These are phyloP conservation scores for Quercus engelmannii DNA, from an alignment of 306 rosid species.

Conservation along the genomic window DNA sequence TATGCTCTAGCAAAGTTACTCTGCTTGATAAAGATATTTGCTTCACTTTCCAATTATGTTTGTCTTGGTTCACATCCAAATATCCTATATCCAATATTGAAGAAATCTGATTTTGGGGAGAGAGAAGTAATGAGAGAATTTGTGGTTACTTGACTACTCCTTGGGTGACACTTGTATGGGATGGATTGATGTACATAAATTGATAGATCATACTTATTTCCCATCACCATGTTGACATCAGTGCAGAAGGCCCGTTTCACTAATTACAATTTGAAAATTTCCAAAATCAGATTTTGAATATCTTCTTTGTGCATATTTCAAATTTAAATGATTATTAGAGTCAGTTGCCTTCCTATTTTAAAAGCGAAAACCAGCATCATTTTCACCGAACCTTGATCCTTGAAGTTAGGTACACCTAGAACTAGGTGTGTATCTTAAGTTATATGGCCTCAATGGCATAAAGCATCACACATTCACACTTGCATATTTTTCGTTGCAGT, in stretches of 20 bases:
- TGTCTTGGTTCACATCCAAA: background rate
- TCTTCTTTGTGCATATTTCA: background rate
- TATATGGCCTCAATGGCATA: background rate
- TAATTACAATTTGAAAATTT: background rate
- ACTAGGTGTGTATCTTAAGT: background rate
- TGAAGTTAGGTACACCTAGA: background rate
- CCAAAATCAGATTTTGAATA: background rate
- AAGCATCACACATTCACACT: background rate
- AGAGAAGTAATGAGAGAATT: background rate
- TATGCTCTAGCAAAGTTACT: background rate
- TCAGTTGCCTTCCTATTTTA: background rate
- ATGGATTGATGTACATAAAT: background rate
- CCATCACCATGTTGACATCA: background rate
- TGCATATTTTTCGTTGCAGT: background rate
- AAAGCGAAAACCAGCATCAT: background rate
- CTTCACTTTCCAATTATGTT: background rate
- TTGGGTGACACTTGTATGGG: background rate
- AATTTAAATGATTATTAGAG: background rate
- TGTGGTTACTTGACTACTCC: background rate
- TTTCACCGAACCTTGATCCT: background rate
- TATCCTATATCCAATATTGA: background rate
- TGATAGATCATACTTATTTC: background rate
- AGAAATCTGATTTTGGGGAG: background rate
- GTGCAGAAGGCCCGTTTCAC: background rate
- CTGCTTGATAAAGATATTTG: background rate